phyloP scores from a whole-genome alignment of 2,329 filamentous ascomycete genomes.

The Exophiala alcalophila region DNA sequence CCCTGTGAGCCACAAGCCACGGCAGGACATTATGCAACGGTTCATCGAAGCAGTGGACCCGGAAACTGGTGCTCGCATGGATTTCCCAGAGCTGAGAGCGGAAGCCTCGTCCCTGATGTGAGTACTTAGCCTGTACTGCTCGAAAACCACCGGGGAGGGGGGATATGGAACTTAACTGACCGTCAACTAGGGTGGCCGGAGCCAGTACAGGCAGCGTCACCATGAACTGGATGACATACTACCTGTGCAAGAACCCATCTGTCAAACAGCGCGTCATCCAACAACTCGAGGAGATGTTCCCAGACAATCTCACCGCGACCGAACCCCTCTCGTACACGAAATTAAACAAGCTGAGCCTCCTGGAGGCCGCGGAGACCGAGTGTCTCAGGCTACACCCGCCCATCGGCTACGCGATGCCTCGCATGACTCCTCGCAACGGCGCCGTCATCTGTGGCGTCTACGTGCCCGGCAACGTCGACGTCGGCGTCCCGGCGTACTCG shows the following conservation, averaged over 20 bases:
- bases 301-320: constrained; percentile 14
- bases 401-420: constrained; percentile 33
- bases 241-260: constrained; percentile 21
- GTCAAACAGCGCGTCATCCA: constrained; percentile 14
- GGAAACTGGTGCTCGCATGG: constrained; percentile 21
- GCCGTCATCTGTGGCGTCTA: constrained; percentile 31
- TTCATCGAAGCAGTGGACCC: constrained; percentile 23
- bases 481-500: constrained; percentile 21
- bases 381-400: constrained; percentile 22
- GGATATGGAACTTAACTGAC: background rate
- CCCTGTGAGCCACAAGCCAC: constrained; percentile 14
- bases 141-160: background rate
- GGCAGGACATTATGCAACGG: constrained; percentile 24
- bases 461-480: constrained; percentile 31
- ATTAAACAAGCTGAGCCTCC: constrained; percentile 17
- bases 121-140: background rate
- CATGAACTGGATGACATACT: constrained; percentile 25
- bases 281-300: constrained; percentile 22
- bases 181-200: constrained; percentile 13
- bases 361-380: constrained; percentile 20
- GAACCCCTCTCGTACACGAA: constrained; percentile 15
- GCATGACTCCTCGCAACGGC: constrained; percentile 33
- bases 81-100: constrained; percentile 21
- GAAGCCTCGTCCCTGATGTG: constrained; percentile 23
- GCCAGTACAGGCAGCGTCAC: constrained; percentile 22